phyloP scores from a whole-genome alignment of 2,329 filamentous ascomycete species.

The Penicillium thymicola region DNA sequence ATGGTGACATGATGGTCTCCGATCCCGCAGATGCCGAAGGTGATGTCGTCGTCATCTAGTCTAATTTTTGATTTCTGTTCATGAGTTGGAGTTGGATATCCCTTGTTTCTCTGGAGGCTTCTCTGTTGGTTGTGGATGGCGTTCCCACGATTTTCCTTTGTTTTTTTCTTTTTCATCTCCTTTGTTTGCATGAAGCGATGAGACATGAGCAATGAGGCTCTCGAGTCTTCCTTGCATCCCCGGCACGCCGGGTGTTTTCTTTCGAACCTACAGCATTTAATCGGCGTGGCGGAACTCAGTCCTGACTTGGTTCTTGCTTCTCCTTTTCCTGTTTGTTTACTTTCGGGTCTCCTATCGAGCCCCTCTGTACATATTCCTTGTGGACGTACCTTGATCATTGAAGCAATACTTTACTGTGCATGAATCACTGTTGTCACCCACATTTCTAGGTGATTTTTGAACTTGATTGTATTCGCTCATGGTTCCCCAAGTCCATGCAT shows the following conservation, averaged over 20 bases:
- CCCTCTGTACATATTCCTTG: constrained; percentile 8
- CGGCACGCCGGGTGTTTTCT: constrained; percentile 8
- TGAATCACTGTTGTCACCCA: neutral
- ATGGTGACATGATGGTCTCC: constrained; percentile 46
- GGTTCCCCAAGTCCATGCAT: too few species aligned
- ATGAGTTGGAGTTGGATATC: constrained; percentile 32
- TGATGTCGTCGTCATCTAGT: constrained; percentile 46
- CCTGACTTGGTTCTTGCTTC: constrained; percentile 1
- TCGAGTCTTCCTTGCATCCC: constrained; percentile 16
- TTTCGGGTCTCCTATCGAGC: neutral
- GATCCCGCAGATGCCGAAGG: constrained; percentile 46
- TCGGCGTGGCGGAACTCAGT: constrained; percentile 16
- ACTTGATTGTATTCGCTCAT: neutral
- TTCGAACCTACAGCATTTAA: constrained; percentile 25
- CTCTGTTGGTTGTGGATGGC: constrained; percentile 21
- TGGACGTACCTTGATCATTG: constrained; percentile 2
- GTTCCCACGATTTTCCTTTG: constrained; percentile 18
- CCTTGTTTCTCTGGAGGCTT: constrained; percentile 24
- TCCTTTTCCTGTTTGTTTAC: constrained; percentile 7
- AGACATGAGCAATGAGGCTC: constrained; percentile 24
- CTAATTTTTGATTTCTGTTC: constrained; percentile 21
- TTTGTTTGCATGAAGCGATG: constrained; percentile 26
- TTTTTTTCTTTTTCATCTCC: constrained; percentile 13
- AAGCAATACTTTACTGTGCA: constrained; percentile 4
- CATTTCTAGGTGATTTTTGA: neutral